Evolutionary conservation across 2,329 filamentous ascomycete species (phyloP), one percentile per base, ranked within the genome.

Genomic region (Cordyceps cateniannulata): DNA sequence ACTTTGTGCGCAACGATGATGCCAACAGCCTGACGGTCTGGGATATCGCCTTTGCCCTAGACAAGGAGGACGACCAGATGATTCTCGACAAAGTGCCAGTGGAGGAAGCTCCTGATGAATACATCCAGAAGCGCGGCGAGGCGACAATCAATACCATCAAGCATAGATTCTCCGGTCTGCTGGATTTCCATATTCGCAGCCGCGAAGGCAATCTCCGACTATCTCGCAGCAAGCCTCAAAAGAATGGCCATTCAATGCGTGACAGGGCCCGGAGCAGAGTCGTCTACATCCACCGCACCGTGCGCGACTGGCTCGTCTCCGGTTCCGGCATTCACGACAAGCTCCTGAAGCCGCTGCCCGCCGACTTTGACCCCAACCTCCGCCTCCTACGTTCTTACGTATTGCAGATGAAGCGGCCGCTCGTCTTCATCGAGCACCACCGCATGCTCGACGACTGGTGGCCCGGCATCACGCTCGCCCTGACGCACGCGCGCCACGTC

Each of bases 361-460:
- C 32, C 0, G 52, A 44, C 0, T 73, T 73, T 52, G 70, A 74
- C 20, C 62, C 72, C 0, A 68, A 74, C 55, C 63, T 72, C 8
- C 66, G 70, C 1, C 66, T 73, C 0, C 57, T 74, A 16, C 63
- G 70, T n/a, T 74, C 72, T 0, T 70, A 73, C 51, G 59, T 75
- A 2, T 65, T 75, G 0, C 71, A 68, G 1, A 65, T 75, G 52
- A 74, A 74, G 59, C 40, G 64, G 4, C 67, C 73, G 0, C 66
- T 75, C 0, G 70, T 71, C n/a, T 66, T 68, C 25, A 61, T 73
- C 18, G 73, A 75, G 56, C 71, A 70, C 44, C 73, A 75, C 22
- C 72, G 73, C 5, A 65, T 73, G 1, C 62, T 75, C 16, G 73
- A 75, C 20, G 73, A 75, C 45, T 75, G 73, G 73, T 75, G 72